Percentiles rank a stretch among this genome's conserved stretches.
phyloP scores from a whole-genome alignment of 2,329 filamentous ascomycete species.

The Septoria linicola region DNA sequence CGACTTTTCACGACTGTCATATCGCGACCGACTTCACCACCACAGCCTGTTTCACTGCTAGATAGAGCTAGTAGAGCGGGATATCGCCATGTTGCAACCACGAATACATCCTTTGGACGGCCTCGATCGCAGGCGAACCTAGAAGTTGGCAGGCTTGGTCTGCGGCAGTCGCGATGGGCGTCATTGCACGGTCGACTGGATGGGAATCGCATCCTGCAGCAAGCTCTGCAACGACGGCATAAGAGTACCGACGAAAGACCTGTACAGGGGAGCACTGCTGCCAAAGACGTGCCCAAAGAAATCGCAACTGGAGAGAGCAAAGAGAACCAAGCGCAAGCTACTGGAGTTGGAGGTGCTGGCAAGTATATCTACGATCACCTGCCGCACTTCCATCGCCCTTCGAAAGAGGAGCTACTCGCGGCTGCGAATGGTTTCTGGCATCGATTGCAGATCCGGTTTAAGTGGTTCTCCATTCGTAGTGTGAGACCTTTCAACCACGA shows the following conservation, averaged over 20 bases:
- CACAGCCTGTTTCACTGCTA: constrained; percentile 5
- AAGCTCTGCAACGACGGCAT: constrained; percentile 25
- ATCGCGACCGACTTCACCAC: background rate
- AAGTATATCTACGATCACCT: constrained; percentile 55
- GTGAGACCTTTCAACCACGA: constrained; percentile 92
- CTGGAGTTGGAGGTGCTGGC: constrained; percentile 19
- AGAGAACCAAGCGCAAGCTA: constrained; percentile 19
- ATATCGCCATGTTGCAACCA: constrained; percentile 24
- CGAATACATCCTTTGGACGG: constrained; percentile 24
- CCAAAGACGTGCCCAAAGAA: constrained; percentile 26
- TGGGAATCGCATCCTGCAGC: constrained; percentile 9
- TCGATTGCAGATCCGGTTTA: constrained; percentile 84
- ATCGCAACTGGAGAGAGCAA: constrained; percentile 23
- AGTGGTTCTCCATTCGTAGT: constrained; percentile 95
- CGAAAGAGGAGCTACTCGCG: constrained; percentile 87
- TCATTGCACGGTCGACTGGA: constrained; percentile 16
- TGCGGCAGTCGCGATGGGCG: constrained; percentile 10
- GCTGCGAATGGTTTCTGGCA: constrained; percentile 93
- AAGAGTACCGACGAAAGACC: constrained; percentile 22
- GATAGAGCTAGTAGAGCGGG: background rate
- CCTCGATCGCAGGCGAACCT: constrained; percentile 24
- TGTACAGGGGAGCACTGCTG: constrained; percentile 17
- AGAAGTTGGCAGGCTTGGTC: constrained; percentile 17
- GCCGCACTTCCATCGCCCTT: constrained; percentile 75
- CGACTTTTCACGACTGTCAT: constrained; percentile 14